Percentiles rank a stretch among this genome's conserved stretches.
phyloP scores from a whole-genome alignment of 2,329 filamentous ascomycete genomes.

The Beauveria rudraprayagi region DNA sequence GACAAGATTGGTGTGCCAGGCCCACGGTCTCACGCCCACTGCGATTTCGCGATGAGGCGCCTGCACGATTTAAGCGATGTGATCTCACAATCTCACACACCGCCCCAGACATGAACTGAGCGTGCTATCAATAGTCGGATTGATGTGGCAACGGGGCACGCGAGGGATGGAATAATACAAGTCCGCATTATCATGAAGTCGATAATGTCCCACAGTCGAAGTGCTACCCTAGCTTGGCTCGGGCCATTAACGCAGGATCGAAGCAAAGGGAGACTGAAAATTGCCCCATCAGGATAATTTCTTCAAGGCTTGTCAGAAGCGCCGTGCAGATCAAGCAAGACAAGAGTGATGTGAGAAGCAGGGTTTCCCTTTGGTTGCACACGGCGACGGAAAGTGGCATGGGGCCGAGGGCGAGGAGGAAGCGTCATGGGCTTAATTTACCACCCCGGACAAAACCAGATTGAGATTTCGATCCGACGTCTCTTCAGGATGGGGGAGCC shows the following conservation, averaged over 20 bases:
- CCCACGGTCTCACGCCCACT: not conserved
- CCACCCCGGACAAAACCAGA: not conserved
- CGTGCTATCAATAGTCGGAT: not conserved
- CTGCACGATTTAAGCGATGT: not conserved
- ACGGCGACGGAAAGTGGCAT: not conserved
- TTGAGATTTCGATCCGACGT: not conserved
- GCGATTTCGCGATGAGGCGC: not conserved
- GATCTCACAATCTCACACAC: not conserved
- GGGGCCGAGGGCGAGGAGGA: not conserved
- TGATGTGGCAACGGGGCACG: not conserved
- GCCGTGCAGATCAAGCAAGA: not conserved
- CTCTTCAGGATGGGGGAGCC: not conserved
- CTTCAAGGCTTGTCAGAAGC: not conserved
- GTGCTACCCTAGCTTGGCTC: not conserved
- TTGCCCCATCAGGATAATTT: not conserved
- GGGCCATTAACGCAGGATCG: not conserved
- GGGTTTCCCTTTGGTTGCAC: not conserved
- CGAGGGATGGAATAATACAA: not conserved
- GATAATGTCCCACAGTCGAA: not conserved
- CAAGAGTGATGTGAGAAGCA: not conserved
- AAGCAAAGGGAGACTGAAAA: not conserved
- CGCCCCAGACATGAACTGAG: not conserved
- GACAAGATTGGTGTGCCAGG: not conserved
- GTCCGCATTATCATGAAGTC: not conserved
- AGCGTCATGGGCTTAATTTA: not conserved